A percentile compares a stretch with the other conserved stretches of the same genome.
These are phyloP conservation scores for Hypoxylon rubiginosum DNA, from an alignment of 2,329 filamentous ascomycete genomes.

Conservation along the genomic window DNA sequence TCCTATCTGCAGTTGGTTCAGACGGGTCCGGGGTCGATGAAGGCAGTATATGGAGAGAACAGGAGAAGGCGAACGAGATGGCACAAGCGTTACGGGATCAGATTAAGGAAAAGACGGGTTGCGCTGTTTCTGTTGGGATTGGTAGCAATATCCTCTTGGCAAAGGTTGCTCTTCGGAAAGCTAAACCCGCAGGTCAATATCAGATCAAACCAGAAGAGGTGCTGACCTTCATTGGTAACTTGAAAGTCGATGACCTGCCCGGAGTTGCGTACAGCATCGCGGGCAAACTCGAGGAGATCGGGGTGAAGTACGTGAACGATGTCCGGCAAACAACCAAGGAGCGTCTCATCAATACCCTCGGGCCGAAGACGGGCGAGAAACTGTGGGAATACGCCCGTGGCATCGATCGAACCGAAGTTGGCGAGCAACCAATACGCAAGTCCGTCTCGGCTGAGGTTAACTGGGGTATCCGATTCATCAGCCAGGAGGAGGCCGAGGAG, in stretches of 20 bases:
- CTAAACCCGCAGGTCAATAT: constrained; percentile 93
- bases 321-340: constrained; percentile 83
- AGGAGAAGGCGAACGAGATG: constrained; percentile 81
- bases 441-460: constrained; percentile 98
- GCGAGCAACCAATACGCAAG: constrained; percentile 86
- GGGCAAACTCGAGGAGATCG: constrained; percentile 88
- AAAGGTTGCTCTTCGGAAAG: constrained; percentile 89
- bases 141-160: constrained; percentile 91
- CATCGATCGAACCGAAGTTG: constrained; percentile 87
- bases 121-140: constrained; percentile 92
- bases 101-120: constrained; percentile 82
- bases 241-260: constrained; percentile 85
- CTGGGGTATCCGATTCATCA: constrained; percentile 97
- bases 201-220: constrained; percentile 87
- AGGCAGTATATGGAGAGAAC: constrained; percentile 80
- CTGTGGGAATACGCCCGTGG: constrained; percentile 92
- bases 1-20: constrained; percentile 74
- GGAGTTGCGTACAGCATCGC: constrained; percentile 94
- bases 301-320: constrained; percentile 85
- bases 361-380: constrained; percentile 92
- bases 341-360: constrained; percentile 77
- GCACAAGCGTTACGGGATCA: constrained; percentile 75
- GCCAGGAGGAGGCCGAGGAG: constrained; percentile 90
- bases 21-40: constrained; percentile 75
- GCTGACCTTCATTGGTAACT: constrained; percentile 79